Base-by-base conservation (phyloP, 257 asterid species). In the Verbascum thapsus region DNA sequence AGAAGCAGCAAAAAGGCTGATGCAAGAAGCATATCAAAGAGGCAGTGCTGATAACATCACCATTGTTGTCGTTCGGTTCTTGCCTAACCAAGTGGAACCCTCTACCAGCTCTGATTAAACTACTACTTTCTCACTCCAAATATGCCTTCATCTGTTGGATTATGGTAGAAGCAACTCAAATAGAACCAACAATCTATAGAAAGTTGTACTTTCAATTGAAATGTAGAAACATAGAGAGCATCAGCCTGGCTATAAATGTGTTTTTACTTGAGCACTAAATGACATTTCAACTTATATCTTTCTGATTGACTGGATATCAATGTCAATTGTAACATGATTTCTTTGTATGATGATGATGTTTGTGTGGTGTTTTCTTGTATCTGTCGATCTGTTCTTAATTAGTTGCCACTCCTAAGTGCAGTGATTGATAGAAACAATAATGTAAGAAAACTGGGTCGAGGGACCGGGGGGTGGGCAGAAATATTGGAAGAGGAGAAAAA, bases 1-100 rank as follows among this genome's bases (percentile, higher is more conserved):
- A 79, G 96, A 88, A 52, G 95, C 91, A 2, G 96, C 98, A 2
- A 91, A 88, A 56, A 78, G 95, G 75, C 78, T 91, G 61, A 69
- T 86, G 94, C 96, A 88, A 54, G 98, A 91, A 74, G 98, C 98
- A 12, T 67, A 75, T 49, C 96, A 86, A 72, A 80, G 98, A 61
- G 98, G 96, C 68, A 91, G 95, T 35, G 94, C 91, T 3, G 98
- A 91, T 71, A 91, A 91, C 43, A 91, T 85, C 70, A 91, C 98
- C 22, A 68, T 81, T 7, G 91, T 91, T 10, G 85, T 88, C 0
- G 98, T 91, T 47, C 94, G 92, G 10, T 91, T 91, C 68, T 81
- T 86, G 61, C 68, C 71, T 41, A 64, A 58, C 41, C 69, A 68
- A 42, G 95, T 63, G 23, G 89, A 72, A 49, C 39, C 94, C 35